Evolutionary conservation across 257 asterid species (phyloP).

Genomic region (Schizonepeta tenuifolia): DNA sequence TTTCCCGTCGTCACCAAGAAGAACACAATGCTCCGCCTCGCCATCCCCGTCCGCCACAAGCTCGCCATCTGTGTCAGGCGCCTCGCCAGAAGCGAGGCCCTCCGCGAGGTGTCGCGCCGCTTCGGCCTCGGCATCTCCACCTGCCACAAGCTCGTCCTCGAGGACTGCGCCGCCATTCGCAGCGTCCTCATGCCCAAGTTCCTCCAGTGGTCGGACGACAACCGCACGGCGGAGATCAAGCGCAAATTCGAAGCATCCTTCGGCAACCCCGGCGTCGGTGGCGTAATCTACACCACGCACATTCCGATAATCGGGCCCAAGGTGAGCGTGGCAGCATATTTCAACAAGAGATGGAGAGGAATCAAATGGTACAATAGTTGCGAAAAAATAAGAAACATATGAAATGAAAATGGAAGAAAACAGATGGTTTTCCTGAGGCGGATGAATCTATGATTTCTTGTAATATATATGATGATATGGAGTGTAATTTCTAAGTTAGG

Average conservation of each 20-base stretch:
- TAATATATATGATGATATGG: too few species aligned
- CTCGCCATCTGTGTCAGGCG: constrained; percentile 91
- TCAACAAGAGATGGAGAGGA: constrained; percentile 82
- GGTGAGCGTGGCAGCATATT: constrained; percentile 52
- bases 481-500: too few species aligned
- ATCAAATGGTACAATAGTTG: too few species aligned
- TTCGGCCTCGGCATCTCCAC: constrained; percentile 93
- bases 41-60: constrained; percentile 86
- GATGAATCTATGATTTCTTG: too few species aligned
- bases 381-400: too few species aligned
- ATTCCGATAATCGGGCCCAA: constrained; percentile 84
- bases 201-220: constrained; percentile 75
- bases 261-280: constrained; percentile 64
- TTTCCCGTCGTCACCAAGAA: constrained; percentile 67
- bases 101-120: too few species aligned
- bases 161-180: constrained; percentile 74
- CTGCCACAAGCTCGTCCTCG: constrained; percentile 84
- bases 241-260: constrained; percentile 45
- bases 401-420: too few species aligned
- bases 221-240: constrained; percentile 39
- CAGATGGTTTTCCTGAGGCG: too few species aligned
- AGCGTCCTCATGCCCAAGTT: constrained; percentile 70
- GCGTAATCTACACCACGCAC: constrained; percentile 77
- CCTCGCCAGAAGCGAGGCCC: constrained; percentile 83
- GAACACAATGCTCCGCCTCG: constrained; percentile 82